Evolutionary conservation across 352 stramenopile species (phyloP), one percentile per base, ranked within the genome.

Genomic region (Phytophthora sp.): DNA sequence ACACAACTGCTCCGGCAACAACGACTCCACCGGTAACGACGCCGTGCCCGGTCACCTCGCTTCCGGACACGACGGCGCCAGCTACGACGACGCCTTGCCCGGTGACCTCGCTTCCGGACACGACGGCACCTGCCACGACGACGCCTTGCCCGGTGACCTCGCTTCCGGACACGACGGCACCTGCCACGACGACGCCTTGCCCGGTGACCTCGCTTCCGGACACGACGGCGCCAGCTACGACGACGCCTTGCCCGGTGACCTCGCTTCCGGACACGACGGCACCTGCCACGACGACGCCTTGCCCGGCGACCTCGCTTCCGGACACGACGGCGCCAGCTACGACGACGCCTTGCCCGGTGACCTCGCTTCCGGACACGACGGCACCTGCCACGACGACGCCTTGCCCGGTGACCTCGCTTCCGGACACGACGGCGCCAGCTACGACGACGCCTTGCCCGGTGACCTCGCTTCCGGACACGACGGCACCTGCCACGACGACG

Each of bases 361-460:
- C 50, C 5, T 58, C 50, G 2, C 37, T 58, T 5, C 50, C 50
- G n/a, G 50, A 49, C 26, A 57, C 35, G 2, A 58, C 50, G 23
- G 35, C 21, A 13, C n/a, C 49, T 1, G 5, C 24, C 2, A 30
- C 24, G 3, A 51, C 48, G 7, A 27, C 39, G 4, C 51, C 51
- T 28, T 60, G 52, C 28, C 39, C 52, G 3, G 52, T 60, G 9
- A 60, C 39, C 6, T 60, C 52, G 28, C 28, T 60, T 15, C 39
- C 39, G 4, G 52, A 60, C 30, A 52, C 52, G 21, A 50, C 42
- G 4, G 24, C 34, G 13, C 2, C 48, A 21, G 21, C 48, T 1
- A 12, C 15, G 1, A 55, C 48, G 3, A 55, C 0, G 23, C 42
- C 42, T 2, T 49, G 42, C 42, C 42, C 45, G 0, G 44, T 56